phyloP scores from a whole-genome alignment of 495 filamentous ascomycete species.

The Neurospora sp. region DNA sequence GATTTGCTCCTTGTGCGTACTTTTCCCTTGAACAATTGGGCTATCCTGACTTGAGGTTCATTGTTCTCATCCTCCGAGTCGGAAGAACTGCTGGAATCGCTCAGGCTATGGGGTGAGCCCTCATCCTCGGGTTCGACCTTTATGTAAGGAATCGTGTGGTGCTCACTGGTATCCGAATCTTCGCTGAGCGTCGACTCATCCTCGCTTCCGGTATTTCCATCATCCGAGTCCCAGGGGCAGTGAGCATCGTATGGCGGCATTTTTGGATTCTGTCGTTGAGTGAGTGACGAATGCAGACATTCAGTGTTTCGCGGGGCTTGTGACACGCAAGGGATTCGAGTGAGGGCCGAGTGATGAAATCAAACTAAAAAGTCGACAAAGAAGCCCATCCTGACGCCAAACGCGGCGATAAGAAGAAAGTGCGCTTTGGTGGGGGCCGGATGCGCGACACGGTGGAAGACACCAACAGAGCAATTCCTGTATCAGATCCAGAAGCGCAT shows the following conservation, averaged over 20 bases:
- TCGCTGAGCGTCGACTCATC: background rate
- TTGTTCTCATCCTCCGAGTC: background rate
- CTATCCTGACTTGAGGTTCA: background rate
- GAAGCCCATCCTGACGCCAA: background rate
- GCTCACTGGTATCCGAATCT: background rate
- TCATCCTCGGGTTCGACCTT: background rate
- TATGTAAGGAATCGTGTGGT: background rate
- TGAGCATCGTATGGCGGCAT: background rate
- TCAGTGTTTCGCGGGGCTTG: background rate
- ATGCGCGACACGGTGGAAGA: background rate
- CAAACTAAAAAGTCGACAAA: background rate
- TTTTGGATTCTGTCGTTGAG: background rate
- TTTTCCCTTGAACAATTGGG: background rate
- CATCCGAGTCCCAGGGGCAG: background rate
- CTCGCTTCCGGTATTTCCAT: background rate
- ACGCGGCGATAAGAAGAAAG: background rate
- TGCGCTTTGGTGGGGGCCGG: background rate
- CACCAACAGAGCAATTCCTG: background rate
- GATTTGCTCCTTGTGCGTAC: background rate
- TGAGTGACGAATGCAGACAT: background rate
- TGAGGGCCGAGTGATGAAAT: background rate
- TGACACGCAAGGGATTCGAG: background rate
- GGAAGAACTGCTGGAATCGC: background rate
- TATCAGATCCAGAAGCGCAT: background rate
- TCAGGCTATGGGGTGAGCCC: background rate